Percentiles rank a stretch among this genome's conserved stretches.
Conservation (phyloP, 805 yeast species). For the Yarrowia osloensis region DNA sequence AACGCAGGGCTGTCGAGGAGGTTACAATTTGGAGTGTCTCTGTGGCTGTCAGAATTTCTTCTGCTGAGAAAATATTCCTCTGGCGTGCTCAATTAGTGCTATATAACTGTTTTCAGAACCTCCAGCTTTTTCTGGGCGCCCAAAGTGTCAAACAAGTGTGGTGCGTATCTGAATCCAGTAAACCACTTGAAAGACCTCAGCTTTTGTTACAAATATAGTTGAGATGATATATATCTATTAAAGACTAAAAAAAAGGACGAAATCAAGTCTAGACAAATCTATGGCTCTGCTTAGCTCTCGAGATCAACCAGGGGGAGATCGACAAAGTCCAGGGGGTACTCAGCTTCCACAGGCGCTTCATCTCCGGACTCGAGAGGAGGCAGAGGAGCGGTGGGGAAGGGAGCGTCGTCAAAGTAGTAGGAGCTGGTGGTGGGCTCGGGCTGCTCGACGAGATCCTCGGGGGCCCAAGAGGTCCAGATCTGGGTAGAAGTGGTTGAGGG, state of each 20-base stretch:
- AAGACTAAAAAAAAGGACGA: not conserved
- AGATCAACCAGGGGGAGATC: not conserved
- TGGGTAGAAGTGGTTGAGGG: not conserved
- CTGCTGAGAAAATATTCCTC: too few species aligned
- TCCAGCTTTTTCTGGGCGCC: too few species aligned
- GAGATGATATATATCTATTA: too few species aligned
- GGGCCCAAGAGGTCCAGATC: not conserved
- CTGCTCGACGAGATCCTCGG: not conserved
- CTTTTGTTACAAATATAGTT: too few species aligned
- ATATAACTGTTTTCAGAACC: too few species aligned
- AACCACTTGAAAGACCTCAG: too few species aligned
- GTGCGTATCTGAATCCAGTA: too few species aligned
- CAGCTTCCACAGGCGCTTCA: not conserved
- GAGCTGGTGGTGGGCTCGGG: slow-evolving; percentile 14
- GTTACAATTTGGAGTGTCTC: too few species aligned
- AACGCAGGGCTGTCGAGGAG: too few species aligned
- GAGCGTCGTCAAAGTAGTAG: slow-evolving; percentile 4
- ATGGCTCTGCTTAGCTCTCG: not conserved
- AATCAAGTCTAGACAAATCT: not conserved
- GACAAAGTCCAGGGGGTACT: not conserved
- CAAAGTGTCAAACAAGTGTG: too few species aligned
- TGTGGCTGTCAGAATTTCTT: too few species aligned
- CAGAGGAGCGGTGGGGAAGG: slow-evolving; percentile 11
- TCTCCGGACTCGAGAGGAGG: slow-evolving; percentile 7
- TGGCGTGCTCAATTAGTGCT: too few species aligned